phyloP scores from a whole-genome alignment of 805 yeast species.

The Saturnispora galanensis region DNA sequence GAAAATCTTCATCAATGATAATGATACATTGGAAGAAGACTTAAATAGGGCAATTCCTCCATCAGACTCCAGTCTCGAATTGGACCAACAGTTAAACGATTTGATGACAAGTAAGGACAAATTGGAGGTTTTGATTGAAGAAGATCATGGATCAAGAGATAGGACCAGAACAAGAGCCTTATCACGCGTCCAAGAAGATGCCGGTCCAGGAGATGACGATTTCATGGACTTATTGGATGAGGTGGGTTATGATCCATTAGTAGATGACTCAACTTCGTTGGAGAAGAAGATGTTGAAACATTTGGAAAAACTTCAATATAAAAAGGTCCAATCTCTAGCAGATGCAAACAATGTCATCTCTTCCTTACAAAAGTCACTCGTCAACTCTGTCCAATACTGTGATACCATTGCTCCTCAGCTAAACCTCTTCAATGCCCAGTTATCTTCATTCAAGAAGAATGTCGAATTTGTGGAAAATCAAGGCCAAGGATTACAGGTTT shows the following conservation, averaged over 20 bases:
- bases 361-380: constrained; percentile 33
- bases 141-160: background rate
- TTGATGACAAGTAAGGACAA: constrained; percentile 8
- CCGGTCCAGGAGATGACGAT: constrained; percentile 22
- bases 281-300: constrained; percentile 50
- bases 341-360: constrained; percentile 30
- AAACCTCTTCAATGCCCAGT: constrained; percentile 48
- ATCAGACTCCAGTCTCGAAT: background rate
- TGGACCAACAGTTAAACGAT: constrained; percentile 8
- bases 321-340: constrained; percentile 47
- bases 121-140: background rate
- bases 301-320: constrained; percentile 51
- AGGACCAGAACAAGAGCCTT: constrained; percentile 24
- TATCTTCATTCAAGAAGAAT: constrained; percentile 56
- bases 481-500: constrained; percentile 75
- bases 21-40: constrained; percentile 5
- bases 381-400: constrained; percentile 41
- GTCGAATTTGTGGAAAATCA: constrained; percentile 62
- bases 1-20: constrained; percentile 1
- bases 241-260: constrained; percentile 56
- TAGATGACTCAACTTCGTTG: constrained; percentile 52
- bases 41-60: background rate
- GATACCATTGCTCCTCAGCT: constrained; percentile 44
- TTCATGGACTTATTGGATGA: constrained; percentile 66
- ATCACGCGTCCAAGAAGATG: constrained; percentile 19